Conservation (phyloP, 192 early-diverging fungal species). For the Linnemannia schmuckeri region DNA sequence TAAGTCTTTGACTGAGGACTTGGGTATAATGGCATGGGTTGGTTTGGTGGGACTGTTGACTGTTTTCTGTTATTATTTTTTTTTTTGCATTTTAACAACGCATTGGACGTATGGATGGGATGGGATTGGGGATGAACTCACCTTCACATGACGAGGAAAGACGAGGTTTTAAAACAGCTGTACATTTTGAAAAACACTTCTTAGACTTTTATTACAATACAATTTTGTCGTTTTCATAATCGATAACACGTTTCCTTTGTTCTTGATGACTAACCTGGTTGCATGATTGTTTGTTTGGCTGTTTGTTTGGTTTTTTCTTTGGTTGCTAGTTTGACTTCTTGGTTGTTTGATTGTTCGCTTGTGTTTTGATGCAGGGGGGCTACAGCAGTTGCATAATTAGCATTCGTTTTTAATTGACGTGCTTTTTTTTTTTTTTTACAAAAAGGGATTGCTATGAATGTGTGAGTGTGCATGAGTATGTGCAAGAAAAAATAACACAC, state of each 20-base stretch:
- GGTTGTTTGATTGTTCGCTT: too few relatives aligned
- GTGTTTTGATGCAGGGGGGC: too few relatives aligned
- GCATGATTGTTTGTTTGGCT: neutral
- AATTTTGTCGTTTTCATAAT: neutral
- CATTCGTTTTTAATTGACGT: too few relatives aligned
- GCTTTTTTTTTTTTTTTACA: too few relatives aligned
- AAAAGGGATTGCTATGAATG: too few relatives aligned
- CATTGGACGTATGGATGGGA: neutral
- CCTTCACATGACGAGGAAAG: neutral
- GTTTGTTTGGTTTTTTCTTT: too few relatives aligned
- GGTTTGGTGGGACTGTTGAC: neutral
- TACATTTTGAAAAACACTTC: neutral
- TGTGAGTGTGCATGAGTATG: too few relatives aligned
- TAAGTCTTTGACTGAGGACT: slow-evolving; percentile 5
- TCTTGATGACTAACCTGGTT: neutral
- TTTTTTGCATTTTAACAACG: slow-evolving; percentile 5
- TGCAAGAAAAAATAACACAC: too few relatives aligned
- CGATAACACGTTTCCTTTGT: neutral
- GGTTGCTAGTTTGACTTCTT: too few relatives aligned
- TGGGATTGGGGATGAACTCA: neutral
- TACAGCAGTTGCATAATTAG: too few relatives aligned
- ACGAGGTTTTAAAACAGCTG: neutral
- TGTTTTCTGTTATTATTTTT: neutral
- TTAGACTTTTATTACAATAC: slow-evolving; percentile 8
- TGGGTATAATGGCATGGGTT: neutral